A percentile compares a stretch with the other conserved stretches of the same genome.
Conservation (phyloP, 208 protist genomes). For the Leishmania turanica region DNA sequence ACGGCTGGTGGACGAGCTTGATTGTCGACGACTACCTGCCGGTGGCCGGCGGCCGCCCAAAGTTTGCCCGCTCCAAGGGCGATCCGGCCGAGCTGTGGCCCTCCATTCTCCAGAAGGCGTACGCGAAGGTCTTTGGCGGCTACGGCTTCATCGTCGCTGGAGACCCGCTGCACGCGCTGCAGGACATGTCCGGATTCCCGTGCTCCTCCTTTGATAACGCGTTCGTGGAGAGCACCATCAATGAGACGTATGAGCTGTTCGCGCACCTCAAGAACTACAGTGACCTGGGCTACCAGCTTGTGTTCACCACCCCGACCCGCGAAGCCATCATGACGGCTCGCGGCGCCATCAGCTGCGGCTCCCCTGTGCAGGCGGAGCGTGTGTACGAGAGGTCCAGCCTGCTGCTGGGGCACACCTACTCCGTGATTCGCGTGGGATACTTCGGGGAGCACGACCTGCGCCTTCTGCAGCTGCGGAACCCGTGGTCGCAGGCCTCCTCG, state of each 20-base stretch:
- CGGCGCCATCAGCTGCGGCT: constrained; percentile 28
- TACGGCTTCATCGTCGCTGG: constrained; percentile 83
- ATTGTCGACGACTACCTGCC: constrained; percentile 91
- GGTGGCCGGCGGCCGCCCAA: constrained; percentile 52
- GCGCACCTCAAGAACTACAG: constrained; percentile 45
- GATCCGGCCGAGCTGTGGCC: constrained; percentile 85
- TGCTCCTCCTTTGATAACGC: constrained; percentile 74
- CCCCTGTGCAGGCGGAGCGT: constrained; percentile 36
- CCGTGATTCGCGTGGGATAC: constrained; percentile 58
- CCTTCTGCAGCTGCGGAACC: constrained; percentile 73
- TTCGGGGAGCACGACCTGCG: constrained; percentile 57
- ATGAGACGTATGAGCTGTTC: constrained; percentile 63
- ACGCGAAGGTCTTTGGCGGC: constrained; percentile 84
- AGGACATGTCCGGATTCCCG: constrained; percentile 81
- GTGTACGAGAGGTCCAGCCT: constrained; percentile 62
- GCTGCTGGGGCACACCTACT: constrained; percentile 63
- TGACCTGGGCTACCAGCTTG: constrained; percentile 50
- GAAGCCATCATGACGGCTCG: constrained; percentile 54
- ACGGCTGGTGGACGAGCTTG: constrained; percentile 89
- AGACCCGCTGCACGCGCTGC: constrained; percentile 72
- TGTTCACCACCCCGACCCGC: constrained; percentile 68
- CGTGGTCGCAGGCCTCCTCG: constrained; percentile 41
- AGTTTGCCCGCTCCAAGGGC: constrained; percentile 59
- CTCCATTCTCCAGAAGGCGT: constrained; percentile 87
- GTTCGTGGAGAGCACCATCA: constrained; percentile 45